These are phyloP conservation scores for Stemphylium lycopersici DNA, from an alignment of 2,329 filamentous ascomycete genomes.

Conservation along the genomic window DNA sequence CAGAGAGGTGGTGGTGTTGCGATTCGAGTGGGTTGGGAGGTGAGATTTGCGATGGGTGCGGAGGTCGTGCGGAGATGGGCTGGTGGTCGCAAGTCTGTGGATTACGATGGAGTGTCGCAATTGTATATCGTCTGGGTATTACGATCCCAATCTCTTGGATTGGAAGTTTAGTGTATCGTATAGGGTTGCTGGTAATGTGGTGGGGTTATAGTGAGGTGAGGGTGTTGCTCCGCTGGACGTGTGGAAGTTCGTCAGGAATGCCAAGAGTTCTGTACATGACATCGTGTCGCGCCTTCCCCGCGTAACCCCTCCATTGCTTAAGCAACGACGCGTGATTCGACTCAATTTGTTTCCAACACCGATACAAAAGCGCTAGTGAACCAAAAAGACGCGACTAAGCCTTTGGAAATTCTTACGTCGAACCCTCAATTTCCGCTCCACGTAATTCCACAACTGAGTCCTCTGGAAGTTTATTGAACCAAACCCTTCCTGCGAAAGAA, in stretches of 20 bases:
- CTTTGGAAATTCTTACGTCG: too few species aligned
- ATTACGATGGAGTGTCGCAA: too few species aligned
- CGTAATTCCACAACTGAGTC: too few species aligned
- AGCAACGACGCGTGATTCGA: slow-evolving; percentile 4
- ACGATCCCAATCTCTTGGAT: not conserved
- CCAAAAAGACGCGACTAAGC: slow-evolving; percentile 1
- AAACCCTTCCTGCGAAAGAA: too few species aligned
- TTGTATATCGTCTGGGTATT: too few species aligned
- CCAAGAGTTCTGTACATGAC: slow-evolving; percentile 26
- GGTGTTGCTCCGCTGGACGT: not conserved
- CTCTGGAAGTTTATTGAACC: too few species aligned
- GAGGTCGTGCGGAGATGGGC: slow-evolving; percentile 21
- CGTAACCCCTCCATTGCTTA: slow-evolving; percentile 5
- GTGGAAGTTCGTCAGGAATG: slow-evolving; percentile 9
- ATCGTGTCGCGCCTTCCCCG: not conserved
- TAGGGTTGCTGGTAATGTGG: not conserved
- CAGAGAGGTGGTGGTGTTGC: not conserved
- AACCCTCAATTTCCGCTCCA: too few species aligned
- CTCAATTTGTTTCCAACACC: too few species aligned
- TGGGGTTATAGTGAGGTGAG: not conserved
- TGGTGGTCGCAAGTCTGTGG: not conserved
- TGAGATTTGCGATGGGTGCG: slow-evolving; percentile 15
- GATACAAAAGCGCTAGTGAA: too few species aligned
- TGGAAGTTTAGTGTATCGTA: too few species aligned
- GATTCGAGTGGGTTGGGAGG: not conserved